Base-by-base conservation (phyloP, 495 filamentous ascomycete species). In the Penicillium macrosclerotiorum region DNA sequence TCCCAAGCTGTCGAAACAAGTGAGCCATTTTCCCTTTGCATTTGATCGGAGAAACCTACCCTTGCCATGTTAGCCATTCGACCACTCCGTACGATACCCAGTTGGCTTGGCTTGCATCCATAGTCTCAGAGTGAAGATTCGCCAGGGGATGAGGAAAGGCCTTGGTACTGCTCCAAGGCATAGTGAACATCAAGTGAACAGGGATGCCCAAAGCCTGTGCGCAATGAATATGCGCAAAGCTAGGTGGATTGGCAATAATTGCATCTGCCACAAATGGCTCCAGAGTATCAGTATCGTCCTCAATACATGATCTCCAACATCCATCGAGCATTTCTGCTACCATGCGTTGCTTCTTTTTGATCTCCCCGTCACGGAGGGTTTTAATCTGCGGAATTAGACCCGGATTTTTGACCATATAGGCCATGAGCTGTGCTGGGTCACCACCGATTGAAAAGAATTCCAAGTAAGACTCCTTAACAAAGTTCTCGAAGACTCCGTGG, bases 241-340 rank as follows among this genome's bases (percentile, higher is more conserved):
- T 85, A 0, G 85, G 85, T 0, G 87, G 86, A 54, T 91, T 91
- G 9, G 87, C 86, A 46, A 91, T 90, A 55, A 91, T 91, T 6
- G 74, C 79, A 57, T 90, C 84, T 0, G 85, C 85, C 18, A 90
- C 79, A 45, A 91, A 91, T 1, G 84, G 81, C 9, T 9, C 18
- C 7, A 71, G 25, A 40, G 83, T 82, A 7, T 59, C 31, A 4
- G 56, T 57, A 51, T 76, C 70, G 51, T 76, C 61, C 44, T 79
- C 76, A 26, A 80, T 78, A 52, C 82, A 86, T 1, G 81, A 82
- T 44, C 67, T 73, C 81, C 81, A 86, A 41, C 78, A 83, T 0
- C 81, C 81, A 22, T 78, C 63, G 5, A 85, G 62, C 65, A 85
- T 84, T 42, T 77, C 74, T n/a, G 60, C 69, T n/a, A 86, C 73